Conservation (phyloP, 2,329 filamentous ascomycete species). For the Zalaria sp. region DNA sequence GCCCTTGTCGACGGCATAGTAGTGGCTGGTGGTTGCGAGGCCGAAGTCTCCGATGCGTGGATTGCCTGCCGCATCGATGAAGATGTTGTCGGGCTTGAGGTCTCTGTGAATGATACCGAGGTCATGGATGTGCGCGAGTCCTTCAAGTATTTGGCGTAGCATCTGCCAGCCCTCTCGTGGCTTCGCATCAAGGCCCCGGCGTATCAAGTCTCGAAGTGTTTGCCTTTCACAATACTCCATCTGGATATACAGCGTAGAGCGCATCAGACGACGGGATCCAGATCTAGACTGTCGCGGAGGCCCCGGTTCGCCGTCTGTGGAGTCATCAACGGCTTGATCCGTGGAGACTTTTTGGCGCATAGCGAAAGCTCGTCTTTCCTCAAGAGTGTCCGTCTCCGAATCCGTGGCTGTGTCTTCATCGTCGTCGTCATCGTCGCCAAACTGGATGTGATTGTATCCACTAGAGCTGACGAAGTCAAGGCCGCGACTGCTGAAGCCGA, state of each 20-base stretch:
- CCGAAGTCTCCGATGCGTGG: conserved; percentile 97
- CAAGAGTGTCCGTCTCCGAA: conserved; percentile 20
- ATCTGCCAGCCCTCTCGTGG: conserved; percentile 74
- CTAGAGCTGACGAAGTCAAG: conserved; percentile 89
- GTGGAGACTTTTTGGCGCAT: neutral
- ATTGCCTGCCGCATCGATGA: conserved; percentile 80
- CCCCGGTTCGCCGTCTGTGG: conserved; percentile 1
- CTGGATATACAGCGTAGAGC: conserved; percentile 82
- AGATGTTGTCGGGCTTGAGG: conserved; percentile 93
- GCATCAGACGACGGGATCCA: conserved; percentile 36
- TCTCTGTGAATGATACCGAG: conserved; percentile 91
- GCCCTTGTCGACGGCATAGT: conserved; percentile 44
- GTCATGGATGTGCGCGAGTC: conserved; percentile 76
- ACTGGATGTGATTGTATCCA: conserved; percentile 62
- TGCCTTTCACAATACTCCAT: conserved; percentile 98
- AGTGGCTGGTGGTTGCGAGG: conserved; percentile 77
- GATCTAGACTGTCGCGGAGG: conserved; percentile 30
- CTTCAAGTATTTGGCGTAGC: conserved; percentile 82
- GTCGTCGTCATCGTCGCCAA: conserved; percentile 44
- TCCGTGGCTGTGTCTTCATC: conserved; percentile 26
- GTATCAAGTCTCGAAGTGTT: conserved; percentile 79
- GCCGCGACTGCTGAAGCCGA: conserved; percentile 53
- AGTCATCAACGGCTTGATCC: conserved; percentile 3
- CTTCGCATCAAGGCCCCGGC: conserved; percentile 58
- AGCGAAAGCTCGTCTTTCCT: neutral